Base-by-base conservation (phyloP, 345 rosid species). In the Pugionium cornutum region DNA sequence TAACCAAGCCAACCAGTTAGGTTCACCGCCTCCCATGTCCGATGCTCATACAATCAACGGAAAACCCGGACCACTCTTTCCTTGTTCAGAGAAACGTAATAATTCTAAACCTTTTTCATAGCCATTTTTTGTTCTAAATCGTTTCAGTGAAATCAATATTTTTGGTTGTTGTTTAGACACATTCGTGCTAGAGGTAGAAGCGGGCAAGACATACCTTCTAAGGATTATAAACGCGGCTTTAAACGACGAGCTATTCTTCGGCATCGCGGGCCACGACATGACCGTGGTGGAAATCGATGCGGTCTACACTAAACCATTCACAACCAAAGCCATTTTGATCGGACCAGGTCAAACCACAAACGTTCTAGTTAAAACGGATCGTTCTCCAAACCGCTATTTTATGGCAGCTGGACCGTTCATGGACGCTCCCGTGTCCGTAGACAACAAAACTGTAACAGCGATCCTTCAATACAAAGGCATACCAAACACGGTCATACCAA, bases 141-240 rank as follows among this genome's bases (percentile, higher is more conserved):
- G 25, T 5, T 36, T 6, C 40, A 36, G 4, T 4, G n/a, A 54
- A 32, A 10, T 26, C 35, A 6, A 4, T 36, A 7, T 36, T 36
- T n/a, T 36, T 7, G 4, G 1, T 11, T 32, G 6, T 9, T 4
- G 2, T 32, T 28, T 54, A 76, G 76, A 76, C 71, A 70, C 79
- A 6, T 76, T 76, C 32, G 73, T 75, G 35, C 4, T 70, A 70
- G 79, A 76, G 59, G 73, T 70, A n/a, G 73, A 76, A 45, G 62
- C 77, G 0, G 91, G 86, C 0, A 85, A 80, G 44, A 83, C 85
- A 3, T 89, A 92, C 83, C 70, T 88, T 89, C 78, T 92, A 51
- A 70, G 97, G 31, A 74, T 92, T 30, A 72, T 92, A 70, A 89
- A 86, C 33, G 92, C 98, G 4, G 98, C 90, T 8, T 82, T 92